phyloP scores from a whole-genome alignment of 148 eudicot species.

The Diospyros lotus region DNA sequence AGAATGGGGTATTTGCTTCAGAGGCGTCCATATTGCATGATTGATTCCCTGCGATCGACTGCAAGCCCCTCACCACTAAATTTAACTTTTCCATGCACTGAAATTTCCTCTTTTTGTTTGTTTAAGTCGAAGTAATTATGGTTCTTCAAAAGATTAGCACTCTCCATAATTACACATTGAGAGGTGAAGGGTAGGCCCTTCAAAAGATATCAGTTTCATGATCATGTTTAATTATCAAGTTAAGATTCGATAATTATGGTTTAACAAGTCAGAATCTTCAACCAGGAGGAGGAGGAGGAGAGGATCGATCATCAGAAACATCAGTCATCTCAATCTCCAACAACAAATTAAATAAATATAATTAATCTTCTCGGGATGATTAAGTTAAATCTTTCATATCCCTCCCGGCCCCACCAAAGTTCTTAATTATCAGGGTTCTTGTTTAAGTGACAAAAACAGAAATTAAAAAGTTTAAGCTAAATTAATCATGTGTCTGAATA shows the following conservation, averaged over 20 bases:
- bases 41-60: background rate
- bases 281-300: background rate
- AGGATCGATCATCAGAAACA: conserved; percentile 2
- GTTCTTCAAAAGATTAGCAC: background rate
- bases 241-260: conserved; percentile 6
- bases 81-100: background rate
- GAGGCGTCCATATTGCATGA: background rate
- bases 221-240: background rate
- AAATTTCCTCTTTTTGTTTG: background rate
- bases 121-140: background rate
- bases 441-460: background rate
- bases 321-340: background rate
- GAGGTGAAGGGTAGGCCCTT: conserved; percentile 10
- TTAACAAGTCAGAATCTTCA: conserved; percentile 7
- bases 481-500: too few species aligned
- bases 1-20: background rate
- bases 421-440: too few species aligned
- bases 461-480: background rate
- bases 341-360: too few species aligned
- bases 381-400: too few species aligned
- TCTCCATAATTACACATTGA: background rate
- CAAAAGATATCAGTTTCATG: background rate
- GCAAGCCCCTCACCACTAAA: background rate
- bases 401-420: too few species aligned
- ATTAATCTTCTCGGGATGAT: too few species aligned